These are phyloP conservation scores for Amylocystis lapponica DNA, from an alignment of 768 basidiomycete genomes.

Conservation along the genomic window DNA sequence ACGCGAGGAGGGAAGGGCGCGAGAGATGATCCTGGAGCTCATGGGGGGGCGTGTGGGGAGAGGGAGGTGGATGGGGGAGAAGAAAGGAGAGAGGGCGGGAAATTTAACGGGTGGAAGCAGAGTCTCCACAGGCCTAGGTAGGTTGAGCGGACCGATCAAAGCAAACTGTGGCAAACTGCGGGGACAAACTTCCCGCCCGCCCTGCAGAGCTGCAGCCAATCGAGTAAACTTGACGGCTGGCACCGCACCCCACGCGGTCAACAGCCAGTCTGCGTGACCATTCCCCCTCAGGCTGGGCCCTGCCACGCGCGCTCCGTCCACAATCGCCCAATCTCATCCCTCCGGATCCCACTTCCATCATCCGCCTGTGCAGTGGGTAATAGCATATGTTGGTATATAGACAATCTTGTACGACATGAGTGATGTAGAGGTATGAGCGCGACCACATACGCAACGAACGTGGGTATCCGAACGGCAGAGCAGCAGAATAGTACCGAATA, in stretches of 20 bases:
- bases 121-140: too few species aligned
- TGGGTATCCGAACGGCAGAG: neutral
- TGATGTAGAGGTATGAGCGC: too few species aligned
- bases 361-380: too few species aligned
- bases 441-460: neutral
- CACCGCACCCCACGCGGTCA: neutral
- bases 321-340: too few species aligned
- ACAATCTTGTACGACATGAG: too few species aligned
- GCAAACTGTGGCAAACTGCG: too few species aligned
- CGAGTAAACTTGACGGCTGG: neutral
- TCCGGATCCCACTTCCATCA: too few species aligned
- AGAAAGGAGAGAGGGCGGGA: conserved; percentile 1
- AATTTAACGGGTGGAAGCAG: conserved; percentile 11
- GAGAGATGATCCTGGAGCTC: conserved; percentile 22
- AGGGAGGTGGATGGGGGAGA: conserved; percentile 10
- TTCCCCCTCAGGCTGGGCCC: neutral
- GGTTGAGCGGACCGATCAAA: conserved; percentile 1
- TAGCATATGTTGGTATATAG: conserved; percentile 1
- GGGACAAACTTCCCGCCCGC: too few species aligned
- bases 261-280: neutral
- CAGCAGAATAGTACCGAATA: too few species aligned
- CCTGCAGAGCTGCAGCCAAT: too few species aligned
- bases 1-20: conserved; percentile 17
- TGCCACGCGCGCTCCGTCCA: too few species aligned
- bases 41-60: conserved; percentile 18